Base-by-base conservation (phyloP, 495 filamentous ascomycete genomes). In the Annulohypoxylon maeteangense region DNA sequence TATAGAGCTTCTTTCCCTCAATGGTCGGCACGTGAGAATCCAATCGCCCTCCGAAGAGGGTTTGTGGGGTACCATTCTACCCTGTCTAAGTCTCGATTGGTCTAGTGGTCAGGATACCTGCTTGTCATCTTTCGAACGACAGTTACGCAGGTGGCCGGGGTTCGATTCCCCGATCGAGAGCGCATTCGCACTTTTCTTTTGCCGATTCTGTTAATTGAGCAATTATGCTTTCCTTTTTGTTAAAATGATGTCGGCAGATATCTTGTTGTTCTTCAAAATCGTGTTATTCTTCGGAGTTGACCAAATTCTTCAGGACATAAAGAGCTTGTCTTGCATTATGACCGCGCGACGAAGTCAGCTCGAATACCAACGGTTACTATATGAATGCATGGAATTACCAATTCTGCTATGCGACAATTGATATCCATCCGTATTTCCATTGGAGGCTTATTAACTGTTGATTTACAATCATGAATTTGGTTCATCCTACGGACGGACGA, bases 91-190 rank as follows among this genome's bases (percentile, higher is more conserved):
- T 72, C 69, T 72, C 69, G 69, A 72, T 72, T 72, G 69, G 69
- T 72, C 69, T 72, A 72, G 69, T 72, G 69, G 69, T 72, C 53
- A 72, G 69, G 69, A 72, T 72, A 72, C 69, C 60, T 65, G 69
- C 69, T 72, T 72, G 69, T 72, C 69, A 71, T 55, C 5, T 18
- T 44, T 6, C 4, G 7, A 44, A 5, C 29, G 22, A 58, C 65
- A 69, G 53, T 29, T 65, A 31, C 78, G 78, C 78, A 74, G 72
- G 77, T 78, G 77, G 74, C 75, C 77, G 78, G 78, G 78, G 78
- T 80, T 80, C 78, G 75, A 80, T 80, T 79, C 78, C 78, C 77
- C 77, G 74, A 77, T 77, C 72, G 76, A 78, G 78, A 79, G 77
- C 34, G 29, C 14, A 51, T 7, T 4, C 11, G 62, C 25, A 59